phyloP scores from a whole-genome alignment of 768 basidiomycete species.

The Suillus occidentalis region DNA sequence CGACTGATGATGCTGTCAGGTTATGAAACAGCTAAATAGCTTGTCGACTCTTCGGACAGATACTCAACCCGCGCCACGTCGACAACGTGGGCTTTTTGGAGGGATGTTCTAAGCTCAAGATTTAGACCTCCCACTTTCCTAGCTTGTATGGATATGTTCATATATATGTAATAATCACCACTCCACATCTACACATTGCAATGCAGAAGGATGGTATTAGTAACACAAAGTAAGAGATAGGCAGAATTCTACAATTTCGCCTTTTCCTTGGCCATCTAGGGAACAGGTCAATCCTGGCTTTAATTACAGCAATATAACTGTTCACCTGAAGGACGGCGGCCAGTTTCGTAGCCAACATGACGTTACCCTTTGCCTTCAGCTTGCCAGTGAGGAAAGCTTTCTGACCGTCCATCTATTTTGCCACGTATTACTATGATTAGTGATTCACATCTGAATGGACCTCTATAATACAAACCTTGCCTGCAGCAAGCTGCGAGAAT shows the following conservation, averaged over 20 bases:
- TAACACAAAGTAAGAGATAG: not conserved
- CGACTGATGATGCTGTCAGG: conserved; percentile 43
- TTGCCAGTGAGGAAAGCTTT: conserved; percentile 97
- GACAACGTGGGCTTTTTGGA: conserved; percentile 79
- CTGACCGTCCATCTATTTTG: conserved; percentile 77
- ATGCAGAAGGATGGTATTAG: not conserved
- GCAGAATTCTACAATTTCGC: conserved; percentile 40
- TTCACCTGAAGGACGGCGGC: conserved; percentile 76
- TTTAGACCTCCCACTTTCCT: conserved; percentile 6
- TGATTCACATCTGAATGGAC: not conserved
- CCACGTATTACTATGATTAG: not conserved
- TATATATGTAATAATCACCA: conserved; percentile 20
- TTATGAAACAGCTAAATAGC: conserved; percentile 94
- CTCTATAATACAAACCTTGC: conserved; percentile 53
- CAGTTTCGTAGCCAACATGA: conserved; percentile 94
- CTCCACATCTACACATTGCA: conserved; percentile 14
- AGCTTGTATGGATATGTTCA: conserved; percentile 1
- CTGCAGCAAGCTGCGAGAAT: conserved; percentile 66
- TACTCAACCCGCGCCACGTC: conserved; percentile 67
- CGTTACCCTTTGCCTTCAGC: conserved; percentile 88
- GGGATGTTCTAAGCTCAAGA: conserved; percentile 54
- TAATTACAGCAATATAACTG: conserved; percentile 15
- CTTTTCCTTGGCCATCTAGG: conserved; percentile 36
- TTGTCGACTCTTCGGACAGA: conserved; percentile 87
- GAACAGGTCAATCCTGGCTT: not conserved